Percentiles rank a stretch among this genome's conserved stretches.
Evolutionary conservation across 148 eudicot genomes (phyloP).

Genomic region (Tetragonia tetragonoides): DNA sequence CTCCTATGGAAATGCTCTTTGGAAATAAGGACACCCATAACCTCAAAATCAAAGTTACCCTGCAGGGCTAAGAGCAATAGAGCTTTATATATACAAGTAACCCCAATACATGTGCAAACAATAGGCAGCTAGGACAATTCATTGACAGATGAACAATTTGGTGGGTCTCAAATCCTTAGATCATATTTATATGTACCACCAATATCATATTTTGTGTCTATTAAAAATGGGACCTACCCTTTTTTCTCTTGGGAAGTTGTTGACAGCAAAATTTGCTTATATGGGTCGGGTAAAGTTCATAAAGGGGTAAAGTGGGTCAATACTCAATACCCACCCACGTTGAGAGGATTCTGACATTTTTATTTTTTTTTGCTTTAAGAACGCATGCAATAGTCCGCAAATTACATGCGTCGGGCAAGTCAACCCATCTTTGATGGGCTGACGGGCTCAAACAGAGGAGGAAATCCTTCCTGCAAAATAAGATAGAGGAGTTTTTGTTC

Average conservation of each 20-base stretch:
- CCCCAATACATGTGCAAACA: slow-evolving; percentile 25
- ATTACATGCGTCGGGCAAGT: too few species aligned
- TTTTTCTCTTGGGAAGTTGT: slow-evolving; percentile 12
- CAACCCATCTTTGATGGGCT: too few species aligned
- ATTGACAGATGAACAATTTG: background rate
- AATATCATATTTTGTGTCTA: background rate
- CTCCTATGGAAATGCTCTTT: background rate
- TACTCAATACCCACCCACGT: background rate
- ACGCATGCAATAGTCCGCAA: too few species aligned
- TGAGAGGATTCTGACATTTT: slow-evolving; percentile 1
- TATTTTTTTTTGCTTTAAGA: too few species aligned
- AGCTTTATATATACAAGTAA: slow-evolving; percentile 13
- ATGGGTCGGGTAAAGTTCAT: background rate
- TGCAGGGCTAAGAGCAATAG: too few species aligned
- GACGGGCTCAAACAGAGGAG: too few species aligned
- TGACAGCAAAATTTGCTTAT: slow-evolving; percentile 13
- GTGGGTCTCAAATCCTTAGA: slow-evolving; percentile 9
- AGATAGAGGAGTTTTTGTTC: too few species aligned
- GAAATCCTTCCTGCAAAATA: too few species aligned
- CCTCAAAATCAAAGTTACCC: background rate
- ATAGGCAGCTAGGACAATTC: slow-evolving; percentile 10
- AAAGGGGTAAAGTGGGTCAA: slow-evolving; percentile 1
- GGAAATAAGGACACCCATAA: slow-evolving; percentile 1
- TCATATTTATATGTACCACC: slow-evolving; percentile 14
- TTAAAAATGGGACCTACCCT: background rate